Evolutionary conservation across 805 yeast genomes (phyloP).

Genomic region (Kazachstania psychrophila): DNA sequence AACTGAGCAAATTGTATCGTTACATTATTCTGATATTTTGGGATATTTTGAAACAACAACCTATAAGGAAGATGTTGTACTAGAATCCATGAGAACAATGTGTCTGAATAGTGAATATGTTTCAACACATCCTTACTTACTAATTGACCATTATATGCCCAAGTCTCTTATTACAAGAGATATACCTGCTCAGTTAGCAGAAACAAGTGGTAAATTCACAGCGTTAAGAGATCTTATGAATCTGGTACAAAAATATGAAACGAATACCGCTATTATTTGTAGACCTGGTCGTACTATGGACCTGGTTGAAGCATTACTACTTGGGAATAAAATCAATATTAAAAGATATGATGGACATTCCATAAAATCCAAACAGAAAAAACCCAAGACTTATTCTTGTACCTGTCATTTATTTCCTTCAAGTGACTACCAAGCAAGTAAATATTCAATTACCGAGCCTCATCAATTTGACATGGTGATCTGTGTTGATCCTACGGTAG

Average conservation of each 20-base stretch:
- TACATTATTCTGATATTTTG: slow-evolving; percentile 84
- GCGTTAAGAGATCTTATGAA: slow-evolving; percentile 56
- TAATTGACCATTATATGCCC: slow-evolving; percentile 81
- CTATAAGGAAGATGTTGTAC: slow-evolving; percentile 45
- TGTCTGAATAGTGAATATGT: slow-evolving; percentile 69
- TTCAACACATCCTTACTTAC: slow-evolving; percentile 79
- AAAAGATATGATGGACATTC: slow-evolving; percentile 55
- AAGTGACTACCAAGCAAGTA: slow-evolving; percentile 10
- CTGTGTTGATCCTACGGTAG: slow-evolving; percentile 55
- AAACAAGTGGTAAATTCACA: slow-evolving; percentile 76
- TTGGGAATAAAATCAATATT: slow-evolving; percentile 51
- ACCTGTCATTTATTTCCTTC: slow-evolving; percentile 41
- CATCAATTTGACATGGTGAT: slow-evolving; percentile 48
- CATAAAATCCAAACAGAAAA: slow-evolving; percentile 38
- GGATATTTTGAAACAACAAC: slow-evolving; percentile 63
- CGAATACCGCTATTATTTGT: slow-evolving; percentile 62
- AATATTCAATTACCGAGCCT: slow-evolving; percentile 13
- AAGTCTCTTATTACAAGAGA: slow-evolving; percentile 64
- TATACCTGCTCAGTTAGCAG: slow-evolving; percentile 58
- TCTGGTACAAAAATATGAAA: slow-evolving; percentile 37
- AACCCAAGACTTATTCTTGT: slow-evolving; percentile 25
- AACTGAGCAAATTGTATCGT: slow-evolving; percentile 82
- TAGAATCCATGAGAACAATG: slow-evolving; percentile 70
- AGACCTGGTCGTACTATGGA: slow-evolving; percentile 63
- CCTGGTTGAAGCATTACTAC: slow-evolving; percentile 57